Base-by-base conservation (phyloP, 352 stramenopile genomes). In the Phytophthora litchii region DNA sequence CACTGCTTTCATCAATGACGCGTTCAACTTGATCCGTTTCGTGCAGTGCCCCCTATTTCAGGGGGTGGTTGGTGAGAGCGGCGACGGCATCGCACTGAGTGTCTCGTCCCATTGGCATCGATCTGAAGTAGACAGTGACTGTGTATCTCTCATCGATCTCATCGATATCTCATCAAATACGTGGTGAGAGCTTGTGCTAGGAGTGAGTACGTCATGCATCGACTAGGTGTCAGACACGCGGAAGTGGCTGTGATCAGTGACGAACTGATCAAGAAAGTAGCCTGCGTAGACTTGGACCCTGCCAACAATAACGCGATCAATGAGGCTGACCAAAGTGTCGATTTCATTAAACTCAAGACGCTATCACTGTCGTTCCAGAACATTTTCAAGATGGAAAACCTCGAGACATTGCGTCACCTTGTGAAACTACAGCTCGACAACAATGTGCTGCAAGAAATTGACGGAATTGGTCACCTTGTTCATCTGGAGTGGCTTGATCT, bases 391-490 rank as follows among this genome's bases (percentile, higher is more conserved):
- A 97, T 98, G 70, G 94, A 97, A 56, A 98, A 98, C 66, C 80
- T 98, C 54, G 74, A 96, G 57, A 96, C 92, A 19, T 76, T 98
- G 65, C 79, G 87, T 8, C 71, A 84, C 34, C 72, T 98, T 27
- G 86, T 89, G 3, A 97, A 91, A 61, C 78, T 98, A 16, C 96
- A 95, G 70, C 78, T 98, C 13, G 94, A 98, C 66, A 98, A 98
- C 77, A 98, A 98, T 45, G 84, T 97, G 42, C 94, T 98, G 50
- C 76, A 96, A 51, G 83, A 92, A 52, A 97, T 98, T 54, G 74
- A 91, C 19, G 89, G 91, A 23, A 90, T 97, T 29, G 64, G 46
- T 1, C 88, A 96, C 60, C 70, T 97, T 20, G 80, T 88, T 29
- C 84, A 94, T 31, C 74, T 98, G 32, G 80, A 90, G 49, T 98